Evolutionary conservation across 108 stramenopile species (phyloP), one percentile per base, ranked within the genome.

Genomic region (Licmophora abbreviata): DNA sequence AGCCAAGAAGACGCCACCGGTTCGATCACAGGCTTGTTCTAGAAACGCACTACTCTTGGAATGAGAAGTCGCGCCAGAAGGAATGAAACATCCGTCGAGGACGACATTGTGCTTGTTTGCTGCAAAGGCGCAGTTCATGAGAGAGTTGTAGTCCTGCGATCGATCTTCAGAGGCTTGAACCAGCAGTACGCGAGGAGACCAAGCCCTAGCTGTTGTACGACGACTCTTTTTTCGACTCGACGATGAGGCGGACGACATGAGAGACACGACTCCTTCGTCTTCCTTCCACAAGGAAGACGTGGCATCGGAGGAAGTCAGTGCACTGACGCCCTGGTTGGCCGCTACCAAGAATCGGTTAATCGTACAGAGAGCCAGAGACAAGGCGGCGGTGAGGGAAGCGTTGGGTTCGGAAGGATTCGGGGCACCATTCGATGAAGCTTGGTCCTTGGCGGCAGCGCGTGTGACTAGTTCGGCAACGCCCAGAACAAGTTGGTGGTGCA

Each of bases 91-190:
- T 1, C 82, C 90, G 55, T 92, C 90, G 2, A 92, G 67, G 10
- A 79, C 71, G n/a, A 92, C 54, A 29, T 71, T 63, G 29, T 71
- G 63, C 50, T 88, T 80, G 20, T 54, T 55, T 7, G 90, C 69
- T 1, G 85, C 83, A 73, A 92, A 92, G 26, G 79, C 77, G 49
- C 90, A 92, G 54, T 92, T 92, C 86, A 92, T 92, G 8, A 92
- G 52, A 35, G 86, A 83, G 53, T 92, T 92, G 82, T 92, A 92
- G 48, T 92, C 86, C 10, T 77, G 43, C 9, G 85, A 66, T 17
- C 82, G 67, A 64, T 92, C 90, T 25, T 82, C 78, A 14, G 90
- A 83, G 12, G 86, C 85, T 68, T 92, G 90, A 7, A 92, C 56
- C 29, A 92, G 52, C 11, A 92, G 64, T 18, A 76, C 61, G 33